phyloP scores from a whole-genome alignment of 208 protist species.

The Lotmaria passim region DNA sequence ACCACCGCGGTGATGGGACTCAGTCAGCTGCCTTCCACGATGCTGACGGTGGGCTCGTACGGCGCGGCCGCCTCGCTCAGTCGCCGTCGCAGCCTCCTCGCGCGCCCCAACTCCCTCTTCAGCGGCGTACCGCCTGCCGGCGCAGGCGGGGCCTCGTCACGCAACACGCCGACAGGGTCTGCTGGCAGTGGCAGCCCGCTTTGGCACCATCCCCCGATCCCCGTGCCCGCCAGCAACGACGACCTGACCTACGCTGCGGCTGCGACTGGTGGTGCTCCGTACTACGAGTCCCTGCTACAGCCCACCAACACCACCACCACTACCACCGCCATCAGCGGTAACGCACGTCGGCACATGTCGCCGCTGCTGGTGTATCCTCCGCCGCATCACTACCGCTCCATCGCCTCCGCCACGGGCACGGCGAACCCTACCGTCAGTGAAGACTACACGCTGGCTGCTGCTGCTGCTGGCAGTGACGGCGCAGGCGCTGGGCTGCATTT shows the following conservation, averaged over 20 bases:
- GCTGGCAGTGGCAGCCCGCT: conserved; percentile 2
- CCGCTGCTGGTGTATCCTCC: conserved; percentile 9
- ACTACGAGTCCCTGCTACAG: conserved; percentile 2
- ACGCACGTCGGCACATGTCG: conserved; percentile 13
- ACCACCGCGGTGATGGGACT: neutral
- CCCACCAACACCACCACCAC: too few species aligned
- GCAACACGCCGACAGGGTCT: neutral
- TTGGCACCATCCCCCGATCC: conserved; percentile 9
- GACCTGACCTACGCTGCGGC: neutral
- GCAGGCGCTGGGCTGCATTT: too few species aligned
- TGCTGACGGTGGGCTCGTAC: conserved; percentile 20
- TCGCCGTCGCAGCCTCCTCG: conserved; percentile 12
- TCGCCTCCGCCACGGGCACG: neutral
- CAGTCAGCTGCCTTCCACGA: neutral
- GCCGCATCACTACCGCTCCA: neutral
- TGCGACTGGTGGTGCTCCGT: neutral
- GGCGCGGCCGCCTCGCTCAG: conserved; percentile 12
- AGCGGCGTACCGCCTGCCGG: neutral
- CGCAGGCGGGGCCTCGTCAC: neutral
- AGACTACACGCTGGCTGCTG: neutral
- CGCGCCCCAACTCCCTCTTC: conserved; percentile 14
- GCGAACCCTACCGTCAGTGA: neutral
- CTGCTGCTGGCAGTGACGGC: neutral
- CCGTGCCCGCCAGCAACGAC: conserved; percentile 1
- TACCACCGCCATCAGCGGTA: too few species aligned